These are phyloP conservation scores for Solanum pinnatisectum DNA, from an alignment of 257 asterid genomes.

Conservation along the genomic window DNA sequence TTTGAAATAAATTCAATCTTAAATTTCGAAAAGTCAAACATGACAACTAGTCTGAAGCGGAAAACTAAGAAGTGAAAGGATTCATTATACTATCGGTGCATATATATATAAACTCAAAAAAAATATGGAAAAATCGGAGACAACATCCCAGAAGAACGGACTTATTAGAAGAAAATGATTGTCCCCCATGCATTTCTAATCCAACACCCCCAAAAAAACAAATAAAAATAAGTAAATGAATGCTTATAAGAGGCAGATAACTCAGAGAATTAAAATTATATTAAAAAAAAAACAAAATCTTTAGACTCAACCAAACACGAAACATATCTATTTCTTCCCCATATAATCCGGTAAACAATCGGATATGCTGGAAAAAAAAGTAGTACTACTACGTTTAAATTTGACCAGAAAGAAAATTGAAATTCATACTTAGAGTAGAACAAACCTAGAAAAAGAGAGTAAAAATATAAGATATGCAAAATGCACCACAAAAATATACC, in stretches of 20 bases:
- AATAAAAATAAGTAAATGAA: neutral
- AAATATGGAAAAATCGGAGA: neutral
- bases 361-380: conserved; percentile 24
- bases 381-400: conserved; percentile 6
- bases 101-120: neutral
- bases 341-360: conserved; percentile 21
- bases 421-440: conserved; percentile 12
- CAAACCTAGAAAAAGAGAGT: conserved; percentile 11
- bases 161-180: neutral
- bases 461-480: neutral
- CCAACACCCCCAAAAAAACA: neutral
- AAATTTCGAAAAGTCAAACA: neutral
- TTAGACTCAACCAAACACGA: conserved; percentile 10
- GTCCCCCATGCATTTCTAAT: neutral
- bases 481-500: neutral
- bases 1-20: neutral
- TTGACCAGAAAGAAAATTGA: conserved; percentile 9
- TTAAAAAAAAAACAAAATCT: neutral
- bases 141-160: neutral
- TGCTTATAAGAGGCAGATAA: neutral
- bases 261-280: neutral
- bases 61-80: neutral
- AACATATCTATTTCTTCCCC: conserved; percentile 5
- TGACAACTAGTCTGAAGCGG: neutral
- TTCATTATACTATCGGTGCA: neutral